Evolutionary conservation across 2,329 filamentous ascomycete genomes (phyloP), one percentile per base, ranked within the genome.

Genomic region (Fonsecaea erecta): DNA sequence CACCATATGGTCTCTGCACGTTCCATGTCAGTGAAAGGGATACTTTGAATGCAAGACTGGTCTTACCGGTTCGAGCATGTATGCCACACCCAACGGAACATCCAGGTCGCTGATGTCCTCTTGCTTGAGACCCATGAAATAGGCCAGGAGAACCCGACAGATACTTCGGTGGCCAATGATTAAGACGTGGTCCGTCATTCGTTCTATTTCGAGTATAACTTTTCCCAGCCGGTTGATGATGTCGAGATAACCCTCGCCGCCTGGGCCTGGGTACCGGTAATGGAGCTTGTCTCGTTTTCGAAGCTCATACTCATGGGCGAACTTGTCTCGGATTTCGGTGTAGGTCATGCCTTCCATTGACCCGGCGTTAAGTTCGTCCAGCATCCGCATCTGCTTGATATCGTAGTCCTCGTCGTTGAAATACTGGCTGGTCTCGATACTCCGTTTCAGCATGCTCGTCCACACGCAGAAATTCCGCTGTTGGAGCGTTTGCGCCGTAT

Each of bases 351-450:
- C 94, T 75, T 99, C 95, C 80, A 97, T 97, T 56, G 88, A 85
- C 14, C 95, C 95, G 0, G 94, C 90, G 73, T 98, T 96, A 55
- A 99, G 86, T 78, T 99, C 95, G 74, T 99, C 96, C 58, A 99
- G 85, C 92, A 97, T 96, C 74, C 93, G 91, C 92, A 94, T 97
- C 71, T 96, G 91, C 81, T 99, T 99, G 72, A 96, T 89, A 71
- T 98, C 95, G 76, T 94, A 97, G 60, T 97, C 92, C 24, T 98
- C 94, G 70, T 98, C 95, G 71, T 96, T 91, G 76, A 98, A 99
- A 76, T 90, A 90, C 69, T 95, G 88, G 0, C 90, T 93, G 0
- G 93, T 96, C 74, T 97, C 88, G 57, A 95, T 89, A 66, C 91
- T 93, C 69, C 95, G 90, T 75, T 91, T 90, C 68, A 99, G 86